Base-by-base conservation (phyloP, 768 basidiomycete species). In the Termitomyces sp. region DNA sequence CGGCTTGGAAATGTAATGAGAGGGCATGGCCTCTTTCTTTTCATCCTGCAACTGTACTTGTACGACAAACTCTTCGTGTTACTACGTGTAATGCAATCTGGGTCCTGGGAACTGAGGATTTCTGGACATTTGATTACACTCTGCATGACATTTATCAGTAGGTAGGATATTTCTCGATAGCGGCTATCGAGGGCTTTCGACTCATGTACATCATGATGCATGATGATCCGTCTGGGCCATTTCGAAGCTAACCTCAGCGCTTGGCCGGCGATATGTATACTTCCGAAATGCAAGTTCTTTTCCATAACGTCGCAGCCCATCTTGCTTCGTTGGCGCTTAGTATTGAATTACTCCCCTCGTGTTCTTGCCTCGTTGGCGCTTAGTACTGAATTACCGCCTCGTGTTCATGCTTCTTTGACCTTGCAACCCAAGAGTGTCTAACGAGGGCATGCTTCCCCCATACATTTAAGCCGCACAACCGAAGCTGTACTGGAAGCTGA, bases 111-210 rank as follows among this genome's bases (percentile, higher is more conserved):
- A 28, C 28, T 28, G 2, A 2, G 28, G 28, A 28, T 28, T 4
- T 28, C 28, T 28, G 28, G 28, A 28, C 28, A 28, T 28, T 4
- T 28, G 28, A 28, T 28, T 28, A 28, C 28, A 28, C 28, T 28
- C 28, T 28, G 28, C 28, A 28, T 28, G 28, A 28, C 28, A 28
- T 28, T 28, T 28, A 4, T 28, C 28, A 28, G 28, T 28, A 4
- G 28, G 28, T 28, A 28, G 28, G 28, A 28, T 4, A 28, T 28
- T 28, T 28, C 28, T 28, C 28, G 2, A 28, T 39, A 64, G 64
- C 12, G 70, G 76, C 40, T 76, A 71, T 58, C 68, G 69, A 16
- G 69, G 40, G 40, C 40, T n/a, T 42, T 42, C 7, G 40, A 42
- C 6, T 4, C 9, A 18, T 20, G 6, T 3, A 8, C 18, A 11